phyloP scores from a whole-genome alignment of 257 asterid genomes.

The Rhazya stricta region DNA sequence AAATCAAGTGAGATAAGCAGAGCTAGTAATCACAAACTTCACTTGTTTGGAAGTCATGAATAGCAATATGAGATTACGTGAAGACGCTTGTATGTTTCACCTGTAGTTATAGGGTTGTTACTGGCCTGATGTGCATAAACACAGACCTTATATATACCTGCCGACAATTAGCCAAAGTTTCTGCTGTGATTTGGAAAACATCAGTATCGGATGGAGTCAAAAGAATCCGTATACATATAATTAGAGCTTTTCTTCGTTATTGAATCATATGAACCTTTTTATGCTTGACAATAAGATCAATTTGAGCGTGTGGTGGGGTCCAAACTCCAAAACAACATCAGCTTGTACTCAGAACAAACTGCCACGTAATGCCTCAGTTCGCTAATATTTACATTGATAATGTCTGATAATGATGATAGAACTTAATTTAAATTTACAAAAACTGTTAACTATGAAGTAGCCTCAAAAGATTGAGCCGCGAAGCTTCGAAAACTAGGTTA shows the following conservation, averaged over 20 bases:
- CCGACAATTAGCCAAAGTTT: slow-evolving; percentile 3
- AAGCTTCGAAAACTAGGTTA: neutral
- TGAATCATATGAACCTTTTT: slow-evolving; percentile 12
- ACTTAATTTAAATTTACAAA: slow-evolving; percentile 1
- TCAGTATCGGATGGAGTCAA: neutral
- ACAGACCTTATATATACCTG: neutral
- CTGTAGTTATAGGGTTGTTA: no score
- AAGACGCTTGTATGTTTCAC: no score
- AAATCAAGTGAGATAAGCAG: no score
- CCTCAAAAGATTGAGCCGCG: neutral
- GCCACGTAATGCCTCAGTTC: neutral
- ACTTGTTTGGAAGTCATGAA: no score
- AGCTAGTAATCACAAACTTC: no score
- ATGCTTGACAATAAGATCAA: neutral
- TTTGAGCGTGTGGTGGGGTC: neutral
- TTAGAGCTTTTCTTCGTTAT: neutral
- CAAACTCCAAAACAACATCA: neutral
- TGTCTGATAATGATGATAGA: slow-evolving; percentile 2
- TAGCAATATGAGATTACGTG: no score
- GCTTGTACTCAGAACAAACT: neutral
- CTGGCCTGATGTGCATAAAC: neutral
- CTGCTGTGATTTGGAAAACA: neutral
- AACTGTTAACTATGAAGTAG: neutral
- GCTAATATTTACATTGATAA: slow-evolving; percentile 8
- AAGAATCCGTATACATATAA: neutral